These are phyloP conservation scores for Forsythia suspensa DNA, from an alignment of 257 asterid genomes.

Conservation along the genomic window DNA sequence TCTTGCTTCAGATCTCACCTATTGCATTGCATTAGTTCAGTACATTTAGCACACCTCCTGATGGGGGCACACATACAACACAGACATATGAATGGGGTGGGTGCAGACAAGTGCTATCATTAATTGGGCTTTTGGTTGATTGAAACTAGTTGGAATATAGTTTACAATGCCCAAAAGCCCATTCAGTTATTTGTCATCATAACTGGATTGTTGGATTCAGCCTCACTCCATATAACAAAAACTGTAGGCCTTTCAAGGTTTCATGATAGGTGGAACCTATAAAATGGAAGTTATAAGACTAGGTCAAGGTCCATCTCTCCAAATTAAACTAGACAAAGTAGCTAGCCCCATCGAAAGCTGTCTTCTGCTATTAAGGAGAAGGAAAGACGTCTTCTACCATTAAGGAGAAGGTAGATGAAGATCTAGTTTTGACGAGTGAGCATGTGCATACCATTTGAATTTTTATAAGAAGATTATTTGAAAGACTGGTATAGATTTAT, in stretches of 20 bases:
- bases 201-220: neutral
- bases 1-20: slow-evolving; percentile 92
- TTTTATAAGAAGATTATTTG: no score
- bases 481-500: no score
- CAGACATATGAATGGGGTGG: neutral
- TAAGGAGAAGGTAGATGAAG: neutral
- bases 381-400: neutral
- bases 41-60: slow-evolving; percentile 1
- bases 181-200: neutral
- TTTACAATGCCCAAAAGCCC: neutral
- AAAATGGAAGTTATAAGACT: neutral
- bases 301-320: neutral
- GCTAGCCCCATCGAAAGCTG: neutral
- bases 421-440: neutral
- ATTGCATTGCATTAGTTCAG: slow-evolving; percentile 25
- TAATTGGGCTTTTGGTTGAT: neutral
- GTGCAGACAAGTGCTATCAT: neutral
- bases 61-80: neutral
- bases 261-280: neutral
- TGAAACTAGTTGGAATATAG: no score
- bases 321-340: no score
- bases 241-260: neutral
- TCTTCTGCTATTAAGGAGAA: neutral
- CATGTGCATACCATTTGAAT: neutral
- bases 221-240: neutral